Base-by-base conservation (phyloP, 352 stramenopile genomes). In the Globisporangium irregulare region DNA sequence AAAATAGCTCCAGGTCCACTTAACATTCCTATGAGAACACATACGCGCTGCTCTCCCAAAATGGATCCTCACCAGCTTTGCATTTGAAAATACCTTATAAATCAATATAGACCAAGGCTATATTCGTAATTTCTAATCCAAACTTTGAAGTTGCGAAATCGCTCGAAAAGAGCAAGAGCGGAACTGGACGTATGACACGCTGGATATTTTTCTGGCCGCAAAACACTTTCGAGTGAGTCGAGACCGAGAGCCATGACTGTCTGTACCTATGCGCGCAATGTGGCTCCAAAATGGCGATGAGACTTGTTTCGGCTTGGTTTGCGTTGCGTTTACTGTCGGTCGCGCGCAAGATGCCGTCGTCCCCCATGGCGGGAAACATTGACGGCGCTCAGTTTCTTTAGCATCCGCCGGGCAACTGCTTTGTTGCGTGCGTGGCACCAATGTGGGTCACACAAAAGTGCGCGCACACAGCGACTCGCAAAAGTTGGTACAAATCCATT, bases 131-230 rank as follows among this genome's bases (percentile, higher is more conserved):
- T 59, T 9, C 9, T 9, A 4, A 22, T 14, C 12, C 1, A 36
- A n/a, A 38, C n/a, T 24, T 38, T 12, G 14, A 38, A 24, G 12
- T 59, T 8, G n/a, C 53, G 25, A 38, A 22, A 38, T 15, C 29
- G 8, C n/a, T 32, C 29, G 24, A 14, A 58, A 9, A 25, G 53
- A 59, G 24, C 10, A 59, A 18, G 12, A 58, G 12, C 22, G 51
- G 25, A 20, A 59, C 53, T 59, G 53, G n/a, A 59, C 53, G 25
- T 24, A 59, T 25, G 51, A 36, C 22, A 57, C 24, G 4, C 53
- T 58, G 53, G 53, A 58, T 22, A 29, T 58, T 58, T 58, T 58
- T 58, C 6, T 57, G 22, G 48, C 48, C 20, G 5, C 48, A 38
- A 38, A 38, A 12, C 34, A 38, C 34, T 38, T 38, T 38, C 34